A percentile compares a stretch with the other conserved stretches of the same genome.
phyloP scores from a whole-genome alignment of 1,139 yeast species.

The Suhomyces kunorum region DNA sequence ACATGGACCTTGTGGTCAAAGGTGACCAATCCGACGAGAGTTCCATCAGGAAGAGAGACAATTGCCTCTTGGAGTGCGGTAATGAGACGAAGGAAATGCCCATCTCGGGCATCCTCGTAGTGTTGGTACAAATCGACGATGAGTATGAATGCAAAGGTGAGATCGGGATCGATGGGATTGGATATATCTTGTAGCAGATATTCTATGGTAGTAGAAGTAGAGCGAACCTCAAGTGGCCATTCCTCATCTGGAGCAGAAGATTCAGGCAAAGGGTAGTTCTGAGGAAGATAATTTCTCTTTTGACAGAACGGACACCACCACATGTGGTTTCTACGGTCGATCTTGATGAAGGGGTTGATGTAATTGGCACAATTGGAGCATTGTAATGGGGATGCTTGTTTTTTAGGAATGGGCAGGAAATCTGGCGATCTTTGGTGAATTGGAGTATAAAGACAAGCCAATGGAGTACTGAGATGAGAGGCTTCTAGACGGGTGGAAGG shows the following conservation, averaged over 20 bases:
- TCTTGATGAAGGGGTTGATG: constrained; percentile 32
- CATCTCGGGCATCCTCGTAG: constrained; percentile 23
- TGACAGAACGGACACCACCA: constrained; percentile 48
- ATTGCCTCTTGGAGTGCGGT: constrained; percentile 21
- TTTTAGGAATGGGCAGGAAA: constrained; percentile 6
- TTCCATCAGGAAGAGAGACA: constrained; percentile 23
- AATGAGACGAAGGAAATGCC: constrained; percentile 24
- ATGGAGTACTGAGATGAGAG: constrained; percentile 34
- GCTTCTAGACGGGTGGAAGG: constrained; percentile 44
- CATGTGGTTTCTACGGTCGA: constrained; percentile 34
- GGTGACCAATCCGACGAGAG: constrained; percentile 30
- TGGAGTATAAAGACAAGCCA: constrained; percentile 43
- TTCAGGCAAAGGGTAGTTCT: constrained; percentile 21
- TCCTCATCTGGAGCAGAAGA: constrained; percentile 17
- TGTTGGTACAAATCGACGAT: constrained; percentile 37
- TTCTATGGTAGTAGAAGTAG: constrained; percentile 28
- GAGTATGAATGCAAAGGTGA: constrained; percentile 23
- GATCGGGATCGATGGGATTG: constrained; percentile 8
- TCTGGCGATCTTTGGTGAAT: constrained; percentile 15
- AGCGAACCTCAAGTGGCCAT: constrained; percentile 33
- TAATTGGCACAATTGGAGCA: constrained; percentile 33
- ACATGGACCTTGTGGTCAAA: constrained; percentile 32
- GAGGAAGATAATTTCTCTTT: constrained; percentile 27
- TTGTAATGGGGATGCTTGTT: constrained; percentile 17
- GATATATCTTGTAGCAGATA: constrained; percentile 28